Evolutionary conservation across 352 stramenopile genomes (phyloP).

Genomic region (Globisporangium takayamanum): DNA sequence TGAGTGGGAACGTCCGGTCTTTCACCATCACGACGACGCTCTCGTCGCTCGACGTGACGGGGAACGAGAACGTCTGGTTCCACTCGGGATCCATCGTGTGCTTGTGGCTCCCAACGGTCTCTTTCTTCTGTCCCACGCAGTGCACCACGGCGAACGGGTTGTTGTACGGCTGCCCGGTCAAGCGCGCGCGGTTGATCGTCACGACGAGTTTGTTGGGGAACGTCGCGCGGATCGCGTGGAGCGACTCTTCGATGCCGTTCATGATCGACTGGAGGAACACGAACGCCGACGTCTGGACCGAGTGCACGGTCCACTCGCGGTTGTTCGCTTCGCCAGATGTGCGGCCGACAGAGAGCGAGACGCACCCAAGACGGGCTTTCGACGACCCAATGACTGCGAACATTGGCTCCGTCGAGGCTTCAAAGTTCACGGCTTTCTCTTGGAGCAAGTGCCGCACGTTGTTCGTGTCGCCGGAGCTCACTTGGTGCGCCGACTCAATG

Average conservation of each 20-base stretch:
- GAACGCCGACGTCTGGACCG: conserved; percentile 83
- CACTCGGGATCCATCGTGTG: conserved; percentile 88
- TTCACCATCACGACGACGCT: conserved; percentile 66
- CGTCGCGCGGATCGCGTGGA: conserved; percentile 73
- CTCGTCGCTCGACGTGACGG: conserved; percentile 69
- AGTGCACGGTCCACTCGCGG: conserved; percentile 78
- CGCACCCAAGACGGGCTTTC: conserved; percentile 62
- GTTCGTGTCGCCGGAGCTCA: conserved; percentile 48
- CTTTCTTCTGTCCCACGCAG: conserved; percentile 82
- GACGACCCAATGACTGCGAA: conserved; percentile 76
- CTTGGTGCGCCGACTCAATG: conserved; percentile 75
- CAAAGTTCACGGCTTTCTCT: conserved; percentile 79
- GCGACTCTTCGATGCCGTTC: conserved; percentile 66
- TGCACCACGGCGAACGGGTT: conserved; percentile 78
- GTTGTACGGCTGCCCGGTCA: conserved; percentile 84
- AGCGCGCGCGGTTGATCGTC: conserved; percentile 76
- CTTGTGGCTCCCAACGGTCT: conserved; percentile 82
- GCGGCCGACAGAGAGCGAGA: conserved; percentile 72
- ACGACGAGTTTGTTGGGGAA: conserved; percentile 88
- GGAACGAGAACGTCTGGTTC: conserved; percentile 88
- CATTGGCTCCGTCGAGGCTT: conserved; percentile 75
- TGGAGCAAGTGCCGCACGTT: conserved; percentile 52
- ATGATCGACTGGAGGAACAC: conserved; percentile 79
- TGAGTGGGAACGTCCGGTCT: conserved; percentile 67
- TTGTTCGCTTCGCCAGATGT: conserved; percentile 64